Base-by-base conservation (phyloP, 2,329 filamentous ascomycete species). In the Hypocrella siamensis region DNA sequence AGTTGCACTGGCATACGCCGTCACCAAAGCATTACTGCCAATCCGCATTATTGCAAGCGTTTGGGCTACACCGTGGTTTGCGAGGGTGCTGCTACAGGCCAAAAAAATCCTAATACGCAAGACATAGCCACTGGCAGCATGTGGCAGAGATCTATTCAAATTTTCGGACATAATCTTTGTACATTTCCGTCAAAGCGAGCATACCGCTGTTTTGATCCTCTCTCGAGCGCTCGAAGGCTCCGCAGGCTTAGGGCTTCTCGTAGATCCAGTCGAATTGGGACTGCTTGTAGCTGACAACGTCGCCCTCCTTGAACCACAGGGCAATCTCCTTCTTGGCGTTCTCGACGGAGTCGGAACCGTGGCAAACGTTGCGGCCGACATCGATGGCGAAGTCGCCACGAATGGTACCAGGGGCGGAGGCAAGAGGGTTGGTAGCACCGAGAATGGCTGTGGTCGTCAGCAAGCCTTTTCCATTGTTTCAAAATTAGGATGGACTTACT, bases 271-370 rank as follows among this genome's bases (percentile, higher is more conserved):
- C 75, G 65, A 80, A 73, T 66, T 82, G 72, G 57, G 81, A 69
- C 47, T 69, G 67, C 74, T 90, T 88, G 75, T 81, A 96, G 65
- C 57, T 70, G 63, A 84, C 63, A 54, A 93, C 58, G 63, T 96
- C 90, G 48, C 75, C 76, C 47, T 81, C 68, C 65, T 80, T 77
- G 81, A 98, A 98, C 90, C 90, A 98, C 58, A 96, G 78, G 53
- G 79, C 79, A 58, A 98, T 98, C 74, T 98, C 90, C 82, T 96
- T 94, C 80, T 96, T 75, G 65, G 90, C 90, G 70, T 75, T 93
- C 77, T 98, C 90, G 64, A 98, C 88, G 58, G 72, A 77, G 75
- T 98, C 90, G 63, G 85, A 94, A 60, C 90, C 90, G 78, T 98
- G 90, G 82, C 88, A 96, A 68, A 96, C 85, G 73, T 98, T 98